Evolutionary conservation across 2,329 filamentous ascomycete genomes (phyloP), one percentile per base, ranked within the genome.

Genomic region (Metarhizium robertsii): DNA sequence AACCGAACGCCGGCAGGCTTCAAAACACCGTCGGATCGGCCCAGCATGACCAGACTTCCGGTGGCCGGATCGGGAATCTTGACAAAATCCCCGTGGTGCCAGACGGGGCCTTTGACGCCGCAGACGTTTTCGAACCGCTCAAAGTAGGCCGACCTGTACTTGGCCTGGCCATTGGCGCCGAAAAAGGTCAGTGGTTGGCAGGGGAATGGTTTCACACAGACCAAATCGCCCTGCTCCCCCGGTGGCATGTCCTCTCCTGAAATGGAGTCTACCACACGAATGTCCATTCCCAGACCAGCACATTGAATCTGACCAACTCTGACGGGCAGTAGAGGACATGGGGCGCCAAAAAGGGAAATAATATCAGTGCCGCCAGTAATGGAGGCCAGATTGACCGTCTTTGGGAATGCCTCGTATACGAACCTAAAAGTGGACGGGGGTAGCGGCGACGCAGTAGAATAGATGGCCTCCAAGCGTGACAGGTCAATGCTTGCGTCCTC

Each of bases 291-390:
- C 3, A 92, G 79, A 5, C 86, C 87, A 10, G 84, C 82, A 58
- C 86, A 88, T 69, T 92, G 88, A 50, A 92, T 89, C 66, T 91
- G 85, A 29, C 88, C 88, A 1, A 76, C 76, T 60, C 83, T 76
- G 20, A 92, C 87, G 1, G 88, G 87, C 1, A 89, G 75, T 4
- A 92, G 76, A 0, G 87, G 87, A 55, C 87, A 92, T 0, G 91
- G 88, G 0, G 90, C 86, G 47, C 92, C 92, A 65, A 97, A 99
- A 38, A 97, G 82, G 1, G 92, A 96, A 61, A 97, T 90, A 64
- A 97, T 97, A 68, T 99, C 94, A 3, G 92, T 97, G 52, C 92
- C 94, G 42, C 94, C 94, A 0, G 92, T 97, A 65, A 99, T 97
- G 55, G 89, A 95, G 51, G 86, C 90, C 7, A 97, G 82, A 70